phyloP scores from a whole-genome alignment of 768 basidiomycete genomes.

The Coprinellus aureogranulatus region DNA sequence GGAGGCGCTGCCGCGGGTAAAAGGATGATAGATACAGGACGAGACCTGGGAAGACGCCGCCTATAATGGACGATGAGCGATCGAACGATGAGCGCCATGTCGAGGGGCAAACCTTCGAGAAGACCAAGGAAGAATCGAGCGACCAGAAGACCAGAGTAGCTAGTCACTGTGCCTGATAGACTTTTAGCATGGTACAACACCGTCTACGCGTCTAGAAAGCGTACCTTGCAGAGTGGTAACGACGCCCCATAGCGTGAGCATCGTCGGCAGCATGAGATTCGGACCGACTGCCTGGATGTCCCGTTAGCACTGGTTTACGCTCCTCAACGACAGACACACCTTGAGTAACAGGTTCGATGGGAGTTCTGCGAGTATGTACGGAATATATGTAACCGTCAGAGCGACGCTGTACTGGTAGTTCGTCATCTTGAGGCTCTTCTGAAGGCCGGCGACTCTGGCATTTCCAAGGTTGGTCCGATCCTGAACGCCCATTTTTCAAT shows the following conservation, averaged over 20 bases:
- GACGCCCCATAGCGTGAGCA: conserved; percentile 70
- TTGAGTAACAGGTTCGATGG: conserved; percentile 62
- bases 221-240: conserved; percentile 59
- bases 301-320: neutral
- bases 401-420: conserved; percentile 49
- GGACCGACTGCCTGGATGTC: conserved; percentile 47
- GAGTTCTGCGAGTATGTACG: conserved; percentile 58
- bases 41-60: conserved; percentile 57
- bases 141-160: conserved; percentile 42
- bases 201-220: neutral
- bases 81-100: neutral
- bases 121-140: conserved; percentile 53
- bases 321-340: conserved; percentile 22
- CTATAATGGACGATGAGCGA: conserved; percentile 23
- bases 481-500: conserved; percentile 19
- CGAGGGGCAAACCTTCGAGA: conserved; percentile 35
- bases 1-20: conserved; percentile 49
- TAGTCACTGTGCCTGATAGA: conserved; percentile 43
- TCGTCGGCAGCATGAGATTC: conserved; percentile 55
- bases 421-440: conserved; percentile 50
- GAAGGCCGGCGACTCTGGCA: conserved; percentile 61
- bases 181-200: neutral
- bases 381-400: conserved; percentile 48
- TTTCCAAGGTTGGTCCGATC: conserved; percentile 58
- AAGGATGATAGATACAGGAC: conserved; percentile 57